These are phyloP conservation scores for Fusarium burgessii DNA, from an alignment of 2,329 filamentous ascomycete genomes.

Conservation along the genomic window DNA sequence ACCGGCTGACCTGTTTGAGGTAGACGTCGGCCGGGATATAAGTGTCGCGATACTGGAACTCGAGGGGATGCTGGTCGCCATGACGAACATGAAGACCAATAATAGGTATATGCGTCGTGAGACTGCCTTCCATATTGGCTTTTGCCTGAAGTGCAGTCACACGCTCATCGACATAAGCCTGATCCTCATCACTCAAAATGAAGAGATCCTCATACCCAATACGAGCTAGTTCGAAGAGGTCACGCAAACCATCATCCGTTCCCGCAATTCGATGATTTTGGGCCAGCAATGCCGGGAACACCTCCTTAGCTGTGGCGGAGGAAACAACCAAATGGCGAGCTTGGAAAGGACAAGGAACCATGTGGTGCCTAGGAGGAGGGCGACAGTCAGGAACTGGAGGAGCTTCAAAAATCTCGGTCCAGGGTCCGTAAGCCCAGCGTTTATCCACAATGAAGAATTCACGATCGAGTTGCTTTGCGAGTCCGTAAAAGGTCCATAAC, in stretches of 20 bases:
- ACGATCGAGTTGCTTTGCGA: constrained; percentile 79
- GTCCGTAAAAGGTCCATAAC: constrained; percentile 85
- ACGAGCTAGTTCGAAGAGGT: constrained; percentile 76
- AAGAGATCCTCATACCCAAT: constrained; percentile 81
- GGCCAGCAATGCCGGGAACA: constrained; percentile 68
- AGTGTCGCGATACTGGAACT: constrained; percentile 80
- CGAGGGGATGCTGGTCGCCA: constrained; percentile 81
- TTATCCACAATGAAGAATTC: constrained; percentile 89
- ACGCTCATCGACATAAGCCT: constrained; percentile 71
- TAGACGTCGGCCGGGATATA: constrained; percentile 83
- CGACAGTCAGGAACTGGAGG: constrained; percentile 75
- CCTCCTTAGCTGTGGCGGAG: constrained; percentile 71
- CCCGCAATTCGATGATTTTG: constrained; percentile 48
- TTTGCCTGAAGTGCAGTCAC: constrained; percentile 66
- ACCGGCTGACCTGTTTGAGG: constrained; percentile 66
- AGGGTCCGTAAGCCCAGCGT: constrained; percentile 84
- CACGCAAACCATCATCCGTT: constrained; percentile 52
- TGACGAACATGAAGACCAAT: constrained; percentile 84
- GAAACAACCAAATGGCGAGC: constrained; percentile 82
- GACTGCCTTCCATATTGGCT: constrained; percentile 55
- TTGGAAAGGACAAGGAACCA: constrained; percentile 82
- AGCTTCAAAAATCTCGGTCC: constrained; percentile 76
- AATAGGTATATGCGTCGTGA: constrained; percentile 53
- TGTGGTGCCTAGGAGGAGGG: constrained; percentile 78
- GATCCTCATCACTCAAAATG: constrained; percentile 73